These are phyloP conservation scores for Penicillium olsonii DNA, from an alignment of 2,329 filamentous ascomycete genomes.

Conservation along the genomic window DNA sequence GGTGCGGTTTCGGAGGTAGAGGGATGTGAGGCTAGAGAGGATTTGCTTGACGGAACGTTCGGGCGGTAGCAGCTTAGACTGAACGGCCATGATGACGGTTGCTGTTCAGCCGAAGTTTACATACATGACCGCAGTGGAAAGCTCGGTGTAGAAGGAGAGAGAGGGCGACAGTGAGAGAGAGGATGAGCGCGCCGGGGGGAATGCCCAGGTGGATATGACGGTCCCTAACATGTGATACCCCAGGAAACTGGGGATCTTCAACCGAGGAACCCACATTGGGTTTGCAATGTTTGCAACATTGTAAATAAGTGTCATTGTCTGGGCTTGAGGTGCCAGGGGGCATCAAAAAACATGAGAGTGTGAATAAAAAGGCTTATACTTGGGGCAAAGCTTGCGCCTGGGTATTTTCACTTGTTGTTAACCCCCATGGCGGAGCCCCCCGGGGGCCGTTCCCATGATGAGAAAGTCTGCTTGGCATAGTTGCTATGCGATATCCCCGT, in stretches of 20 bases:
- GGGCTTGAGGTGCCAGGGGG: no score
- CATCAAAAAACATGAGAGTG: no score
- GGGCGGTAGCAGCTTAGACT: constrained; percentile 69
- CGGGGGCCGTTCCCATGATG: no score
- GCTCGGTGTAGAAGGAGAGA: no score
- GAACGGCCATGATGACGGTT: constrained; percentile 63
- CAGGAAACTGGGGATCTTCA: constrained; percentile 22
- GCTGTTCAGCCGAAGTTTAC: constrained; percentile 22
- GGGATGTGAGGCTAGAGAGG: constrained; percentile 65
- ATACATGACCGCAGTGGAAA: constrained; percentile 18
- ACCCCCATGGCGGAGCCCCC: no score
- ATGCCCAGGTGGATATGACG: constrained; percentile 15
- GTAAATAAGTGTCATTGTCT: no score
- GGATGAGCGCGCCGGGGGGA: constrained; percentile 1
- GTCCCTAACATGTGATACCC: constrained; percentile 28
- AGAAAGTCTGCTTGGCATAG: no score
- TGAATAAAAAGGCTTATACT: no score
- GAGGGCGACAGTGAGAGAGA: not conserved
- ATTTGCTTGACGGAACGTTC: constrained; percentile 67
- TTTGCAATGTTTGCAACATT: not conserved
- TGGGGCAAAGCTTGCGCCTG: no score
- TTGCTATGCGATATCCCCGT: no score
- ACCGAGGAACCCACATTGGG: constrained; percentile 18
- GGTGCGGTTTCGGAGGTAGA: constrained; percentile 78
- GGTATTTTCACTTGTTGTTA: no score